Evolutionary conservation across 2,329 filamentous ascomycete genomes (phyloP).

Genomic region (Ceratocystis colombiana): DNA sequence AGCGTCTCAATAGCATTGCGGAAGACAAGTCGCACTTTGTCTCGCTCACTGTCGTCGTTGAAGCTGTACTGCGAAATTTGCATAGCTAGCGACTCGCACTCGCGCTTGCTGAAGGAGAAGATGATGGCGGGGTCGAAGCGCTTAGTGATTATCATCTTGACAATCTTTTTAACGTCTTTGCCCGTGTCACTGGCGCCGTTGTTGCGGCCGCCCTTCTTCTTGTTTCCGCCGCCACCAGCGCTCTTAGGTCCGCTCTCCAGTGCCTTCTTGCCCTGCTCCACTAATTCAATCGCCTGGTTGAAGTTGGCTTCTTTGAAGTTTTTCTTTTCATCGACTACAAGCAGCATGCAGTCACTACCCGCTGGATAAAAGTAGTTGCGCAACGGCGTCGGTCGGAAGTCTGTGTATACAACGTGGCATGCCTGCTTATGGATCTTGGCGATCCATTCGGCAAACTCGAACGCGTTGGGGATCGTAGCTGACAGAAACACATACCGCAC

Average conservation of each 20-base stretch:
- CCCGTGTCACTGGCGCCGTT: constrained; percentile 57
- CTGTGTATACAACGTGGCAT: constrained; percentile 97
- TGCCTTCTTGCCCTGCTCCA: constrained; percentile 77
- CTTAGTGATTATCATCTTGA: constrained; percentile 97
- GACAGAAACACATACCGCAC: constrained; percentile 98
- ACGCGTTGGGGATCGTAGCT: constrained; percentile 95
- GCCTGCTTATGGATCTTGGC: constrained; percentile 95
- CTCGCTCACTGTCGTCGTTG: constrained; percentile 92
- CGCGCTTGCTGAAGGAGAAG: constrained; percentile 98
- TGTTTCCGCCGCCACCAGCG: constrained; percentile 51
- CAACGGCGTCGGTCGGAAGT: constrained; percentile 90
- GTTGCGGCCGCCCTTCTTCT: constrained; percentile 84
- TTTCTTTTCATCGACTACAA: constrained; percentile 94
- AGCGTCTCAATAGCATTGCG: constrained; percentile 84
- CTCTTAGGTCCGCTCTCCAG: constrained; percentile 59
- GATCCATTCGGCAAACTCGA: constrained; percentile 99
- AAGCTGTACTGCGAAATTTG: constrained; percentile 80
- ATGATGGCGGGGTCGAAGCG: constrained; percentile 97
- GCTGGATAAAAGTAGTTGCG: constrained; percentile 97
- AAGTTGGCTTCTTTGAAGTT: constrained; percentile 96
- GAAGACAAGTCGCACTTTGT: constrained; percentile 90
- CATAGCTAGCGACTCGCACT: constrained; percentile 84
- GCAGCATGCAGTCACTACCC: constrained; percentile 81
- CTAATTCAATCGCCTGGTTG: constrained; percentile 84
- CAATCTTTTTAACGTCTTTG: constrained; percentile 91